A percentile compares a stretch with the other conserved stretches of the same genome.
phyloP scores from a whole-genome alignment of 768 basidiomycete genomes.

The Candolleomyces aberdarensis region DNA sequence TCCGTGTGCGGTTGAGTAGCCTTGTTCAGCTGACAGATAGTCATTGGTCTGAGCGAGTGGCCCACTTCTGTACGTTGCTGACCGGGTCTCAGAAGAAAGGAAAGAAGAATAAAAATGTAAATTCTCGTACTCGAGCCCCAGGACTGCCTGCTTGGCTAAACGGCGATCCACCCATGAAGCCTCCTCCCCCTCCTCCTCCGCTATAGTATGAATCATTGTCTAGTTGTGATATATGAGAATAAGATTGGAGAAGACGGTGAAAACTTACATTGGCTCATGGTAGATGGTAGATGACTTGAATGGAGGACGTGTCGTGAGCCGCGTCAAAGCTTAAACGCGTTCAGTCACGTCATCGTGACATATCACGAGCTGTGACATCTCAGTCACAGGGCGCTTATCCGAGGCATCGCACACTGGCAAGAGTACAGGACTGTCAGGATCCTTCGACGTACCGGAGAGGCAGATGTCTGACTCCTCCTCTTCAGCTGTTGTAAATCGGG shows the following conservation, averaged over 20 bases:
- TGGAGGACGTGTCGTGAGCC: neutral
- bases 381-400: too few relatives aligned
- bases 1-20: conserved; percentile 86
- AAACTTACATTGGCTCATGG: conserved; percentile 8
- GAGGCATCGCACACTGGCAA: too few relatives aligned
- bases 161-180: neutral
- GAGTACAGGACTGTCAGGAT: too few relatives aligned
- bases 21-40: conserved; percentile 68
- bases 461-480: neutral
- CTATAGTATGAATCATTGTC: conserved; percentile 6
- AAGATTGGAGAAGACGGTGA: neutral
- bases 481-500: neutral
- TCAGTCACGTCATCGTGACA: too few relatives aligned
- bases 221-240: neutral
- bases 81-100: neutral
- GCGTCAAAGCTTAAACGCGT: neutral
- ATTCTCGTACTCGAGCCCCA: neutral
- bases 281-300: neutral
- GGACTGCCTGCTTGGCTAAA: neutral
- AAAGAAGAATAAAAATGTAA: neutral
- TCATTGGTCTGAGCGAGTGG: conserved; percentile 58
- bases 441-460: too few relatives aligned
- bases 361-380: too few relatives aligned
- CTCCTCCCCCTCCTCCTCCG: conserved; percentile 4
- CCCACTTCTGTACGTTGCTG: neutral